Percentiles rank a stretch among this genome's conserved stretches.
Conservation (phyloP, 2,329 filamentous ascomycete species). For the Fusarium cicatricum region DNA sequence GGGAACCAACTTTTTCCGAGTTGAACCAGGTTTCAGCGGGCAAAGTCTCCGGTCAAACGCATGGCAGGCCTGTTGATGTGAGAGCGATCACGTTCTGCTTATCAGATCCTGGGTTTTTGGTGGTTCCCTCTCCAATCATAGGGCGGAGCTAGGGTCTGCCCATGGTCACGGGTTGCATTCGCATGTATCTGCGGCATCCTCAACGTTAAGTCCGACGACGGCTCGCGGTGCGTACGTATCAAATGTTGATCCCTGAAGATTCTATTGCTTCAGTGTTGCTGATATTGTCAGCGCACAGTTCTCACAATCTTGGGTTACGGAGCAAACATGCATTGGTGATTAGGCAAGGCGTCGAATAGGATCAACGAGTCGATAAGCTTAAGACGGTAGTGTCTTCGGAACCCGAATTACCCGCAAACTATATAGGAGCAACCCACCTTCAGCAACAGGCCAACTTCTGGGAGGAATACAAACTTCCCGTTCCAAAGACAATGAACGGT, state of each 20-base stretch:
- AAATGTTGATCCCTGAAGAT: too few relatives aligned
- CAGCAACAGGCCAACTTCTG: neutral
- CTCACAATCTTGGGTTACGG: too few relatives aligned
- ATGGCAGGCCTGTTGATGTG: neutral
- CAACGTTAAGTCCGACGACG: too few relatives aligned
- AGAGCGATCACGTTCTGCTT: neutral
- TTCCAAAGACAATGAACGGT: neutral
- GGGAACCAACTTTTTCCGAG: slow-evolving; percentile 1
- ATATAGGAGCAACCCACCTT: neutral
- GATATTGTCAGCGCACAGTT: too few relatives aligned
- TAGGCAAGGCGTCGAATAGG: too few relatives aligned
- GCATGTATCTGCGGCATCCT: neutral
- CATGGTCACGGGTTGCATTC: too few relatives aligned
- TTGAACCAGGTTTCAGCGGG: neutral
- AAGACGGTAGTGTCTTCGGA: neutral
- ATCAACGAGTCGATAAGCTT: too few relatives aligned
- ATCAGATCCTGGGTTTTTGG: slow-evolving; percentile 6
- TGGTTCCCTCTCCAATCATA: slow-evolving; percentile 4
- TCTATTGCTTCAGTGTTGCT: too few relatives aligned
- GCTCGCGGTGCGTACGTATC: too few relatives aligned
- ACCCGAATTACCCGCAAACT: neutral
- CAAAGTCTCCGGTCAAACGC: neutral
- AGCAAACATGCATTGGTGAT: too few relatives aligned
- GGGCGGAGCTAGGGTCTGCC: slow-evolving; percentile 1
- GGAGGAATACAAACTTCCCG: too few relatives aligned